Base-by-base conservation (phyloP, 495 filamentous ascomycete genomes). In the Penicilliopsis zonata region DNA sequence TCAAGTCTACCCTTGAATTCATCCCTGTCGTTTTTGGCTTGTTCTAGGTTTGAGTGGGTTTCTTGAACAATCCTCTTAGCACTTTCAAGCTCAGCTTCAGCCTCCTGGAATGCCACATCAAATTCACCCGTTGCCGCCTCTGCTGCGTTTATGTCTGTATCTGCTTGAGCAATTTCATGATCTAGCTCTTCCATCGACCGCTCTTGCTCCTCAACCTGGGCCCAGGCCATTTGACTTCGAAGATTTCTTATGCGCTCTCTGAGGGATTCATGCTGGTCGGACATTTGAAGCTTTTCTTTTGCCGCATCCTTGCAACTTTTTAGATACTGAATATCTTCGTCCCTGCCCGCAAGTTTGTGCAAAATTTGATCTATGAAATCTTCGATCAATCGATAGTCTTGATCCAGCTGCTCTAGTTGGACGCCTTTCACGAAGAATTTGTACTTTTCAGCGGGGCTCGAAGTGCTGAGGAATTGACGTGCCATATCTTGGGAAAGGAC, bases 401-500 rank as follows among this genome's bases (percentile, higher is more conserved):
- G 76, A 50, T 94, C 85, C 9, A 99, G 66, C 42, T 86, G 76
- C 47, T 95, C 84, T 2, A 99, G 65, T 47, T 96, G 87, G 4
- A 94, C 90, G 14, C 90, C 90, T 50, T 93, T 85, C 33, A 94
- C 74, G 48, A 96, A 99, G 42, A 94, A 94, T 42, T 84, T 88
- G 65, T 96, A 99, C 49, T 96, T 99, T 31, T 88, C 76, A 3
- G 65, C 57, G 3, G 86, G 70, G 13, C 69, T 80, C 13, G 92
- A 90, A 14, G 74, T 67, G 51, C 84, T 93, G 6, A 99, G 67
- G 48, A 99, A 99, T 37, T 93, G 80, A 10, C 88, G 80, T 19
- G 90, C 90, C 53, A 82, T 81, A 47, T 99, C 90, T 54, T 99
- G 90, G 2, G 88, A 94, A 17, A 99, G 71, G n/a, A 95, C 80